A percentile compares a stretch with the other conserved stretches of the same genome.
These are phyloP conservation scores for Cryptosporidium muris DNA, from an alignment of 169 alveolate genomes.

Conservation along the genomic window DNA sequence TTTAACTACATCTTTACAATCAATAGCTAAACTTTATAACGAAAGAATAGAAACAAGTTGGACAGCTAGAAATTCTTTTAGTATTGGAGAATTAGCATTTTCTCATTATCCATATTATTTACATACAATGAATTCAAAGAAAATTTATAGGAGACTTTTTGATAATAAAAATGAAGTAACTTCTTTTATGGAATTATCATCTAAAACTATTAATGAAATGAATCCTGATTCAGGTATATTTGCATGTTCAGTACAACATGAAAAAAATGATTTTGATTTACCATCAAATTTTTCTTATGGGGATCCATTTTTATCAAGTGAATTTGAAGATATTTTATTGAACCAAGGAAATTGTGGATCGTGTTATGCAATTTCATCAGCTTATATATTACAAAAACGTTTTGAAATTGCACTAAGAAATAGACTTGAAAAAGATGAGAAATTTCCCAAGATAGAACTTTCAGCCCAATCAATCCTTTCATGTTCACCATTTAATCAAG, in stretches of 20 bases:
- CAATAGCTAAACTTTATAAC: conserved; percentile 32
- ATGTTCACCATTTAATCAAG: conserved; percentile 86
- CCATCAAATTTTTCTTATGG: conserved; percentile 81
- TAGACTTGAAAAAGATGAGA: conserved; percentile 72
- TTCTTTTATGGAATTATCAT: conserved; percentile 36
- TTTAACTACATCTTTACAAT: conserved; percentile 43
- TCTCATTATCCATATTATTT: conserved; percentile 65
- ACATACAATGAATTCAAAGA: conserved; percentile 13
- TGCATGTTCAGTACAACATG: conserved; percentile 32
- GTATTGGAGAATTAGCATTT: conserved; percentile 49
- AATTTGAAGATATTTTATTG: conserved; percentile 24
- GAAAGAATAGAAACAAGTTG: conserved; percentile 15
- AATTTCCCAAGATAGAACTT: conserved; percentile 70
- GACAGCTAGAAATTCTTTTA: conserved; percentile 60
- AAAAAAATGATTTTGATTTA: conserved; percentile 10
- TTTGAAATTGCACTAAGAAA: conserved; percentile 81
- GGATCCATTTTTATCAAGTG: conserved; percentile 76
- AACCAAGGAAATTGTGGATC: conserved; percentile 93
- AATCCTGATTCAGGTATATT: background rate
- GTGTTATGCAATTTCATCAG: conserved; percentile 91
- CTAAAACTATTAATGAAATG: background rate
- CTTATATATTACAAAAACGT: conserved; percentile 85
- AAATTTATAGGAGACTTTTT: conserved; percentile 4
- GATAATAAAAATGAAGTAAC: background rate
- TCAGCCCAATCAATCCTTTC: conserved; percentile 78